Conservation (phyloP, 2,329 filamentous ascomycete species). For the Gnomoniopsis sp. region DNA sequence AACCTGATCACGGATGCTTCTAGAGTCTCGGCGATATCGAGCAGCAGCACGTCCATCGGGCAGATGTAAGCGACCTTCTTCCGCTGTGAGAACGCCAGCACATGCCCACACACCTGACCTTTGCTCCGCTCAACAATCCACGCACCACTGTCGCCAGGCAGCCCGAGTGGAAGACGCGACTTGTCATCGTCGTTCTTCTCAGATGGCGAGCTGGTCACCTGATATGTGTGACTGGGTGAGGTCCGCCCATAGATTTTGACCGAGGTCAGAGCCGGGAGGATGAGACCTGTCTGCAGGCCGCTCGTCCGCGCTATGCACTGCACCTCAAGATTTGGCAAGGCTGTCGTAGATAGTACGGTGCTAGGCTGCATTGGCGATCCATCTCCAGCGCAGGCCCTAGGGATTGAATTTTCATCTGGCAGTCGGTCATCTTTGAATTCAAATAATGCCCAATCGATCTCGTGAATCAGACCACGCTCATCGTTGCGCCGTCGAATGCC, state of each 20-base stretch:
- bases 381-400: constrained; percentile 25
- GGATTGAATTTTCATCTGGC: constrained; percentile 70
- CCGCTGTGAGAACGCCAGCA: constrained; percentile 80
- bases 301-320: constrained; percentile 87
- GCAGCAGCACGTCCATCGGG: constrained; percentile 86
- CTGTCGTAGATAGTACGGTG: constrained; percentile 55
- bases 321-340: constrained; percentile 72
- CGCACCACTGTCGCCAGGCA: constrained; percentile 87
- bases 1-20: constrained; percentile 68
- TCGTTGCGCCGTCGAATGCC: constrained; percentile 75
- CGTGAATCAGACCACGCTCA: constrained; percentile 71
- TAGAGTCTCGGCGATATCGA: constrained; percentile 79
- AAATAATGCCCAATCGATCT: constrained; percentile 94
- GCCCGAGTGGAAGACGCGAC: constrained; percentile 45
- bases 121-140: constrained; percentile 82
- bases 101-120: constrained; percentile 84
- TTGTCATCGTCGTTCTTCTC: constrained; percentile 17
- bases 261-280: constrained; percentile 73
- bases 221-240: constrained; percentile 72
- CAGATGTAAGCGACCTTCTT: constrained; percentile 87
- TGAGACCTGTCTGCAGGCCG: constrained; percentile 74
- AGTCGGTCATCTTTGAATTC: constrained; percentile 70
- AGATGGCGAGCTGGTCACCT: constrained; percentile 44
- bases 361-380: constrained; percentile 47
- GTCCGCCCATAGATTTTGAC: constrained; percentile 84